Evolutionary conservation across 78 protist genomes (phyloP).

Genomic region (Acrasis kona): DNA sequence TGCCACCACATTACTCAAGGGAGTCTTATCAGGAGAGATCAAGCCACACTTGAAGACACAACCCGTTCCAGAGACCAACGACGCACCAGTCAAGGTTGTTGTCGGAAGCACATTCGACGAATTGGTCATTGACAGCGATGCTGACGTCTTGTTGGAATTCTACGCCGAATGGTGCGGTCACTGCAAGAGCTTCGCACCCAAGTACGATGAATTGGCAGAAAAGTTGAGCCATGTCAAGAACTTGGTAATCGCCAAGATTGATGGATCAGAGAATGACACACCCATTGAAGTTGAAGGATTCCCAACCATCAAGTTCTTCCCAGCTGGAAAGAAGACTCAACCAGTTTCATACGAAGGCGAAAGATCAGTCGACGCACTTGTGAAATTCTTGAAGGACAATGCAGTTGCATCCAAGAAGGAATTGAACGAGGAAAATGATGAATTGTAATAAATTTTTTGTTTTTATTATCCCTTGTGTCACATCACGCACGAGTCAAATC

Average conservation of each 20-base stretch:
- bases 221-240: background rate
- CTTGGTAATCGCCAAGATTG: slow-evolving; percentile 29
- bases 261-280: slow-evolving; percentile 16
- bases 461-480: too few species aligned
- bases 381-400: slow-evolving; percentile 2
- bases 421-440: background rate
- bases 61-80: background rate
- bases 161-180: slow-evolving; percentile 73
- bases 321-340: background rate
- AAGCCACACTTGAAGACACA: background rate
- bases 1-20: background rate
- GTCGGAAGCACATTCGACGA: slow-evolving; percentile 43
- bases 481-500: too few species aligned
- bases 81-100: slow-evolving; percentile 41
- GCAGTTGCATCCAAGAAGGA: background rate
- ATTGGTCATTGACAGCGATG: slow-evolving; percentile 39
- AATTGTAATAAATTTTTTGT: background rate
- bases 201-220: slow-evolving; percentile 28
- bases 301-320: slow-evolving; percentile 18
- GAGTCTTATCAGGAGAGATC: background rate
- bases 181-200: slow-evolving; percentile 43
- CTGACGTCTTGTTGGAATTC: slow-evolving; percentile 73
- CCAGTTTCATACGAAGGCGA: slow-evolving; percentile 20
- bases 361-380: slow-evolving; percentile 1
- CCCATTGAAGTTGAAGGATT: slow-evolving; percentile 21